phyloP scores from a whole-genome alignment of 2,329 filamentous ascomycete genomes.

The Akanthomyces muscarius region DNA sequence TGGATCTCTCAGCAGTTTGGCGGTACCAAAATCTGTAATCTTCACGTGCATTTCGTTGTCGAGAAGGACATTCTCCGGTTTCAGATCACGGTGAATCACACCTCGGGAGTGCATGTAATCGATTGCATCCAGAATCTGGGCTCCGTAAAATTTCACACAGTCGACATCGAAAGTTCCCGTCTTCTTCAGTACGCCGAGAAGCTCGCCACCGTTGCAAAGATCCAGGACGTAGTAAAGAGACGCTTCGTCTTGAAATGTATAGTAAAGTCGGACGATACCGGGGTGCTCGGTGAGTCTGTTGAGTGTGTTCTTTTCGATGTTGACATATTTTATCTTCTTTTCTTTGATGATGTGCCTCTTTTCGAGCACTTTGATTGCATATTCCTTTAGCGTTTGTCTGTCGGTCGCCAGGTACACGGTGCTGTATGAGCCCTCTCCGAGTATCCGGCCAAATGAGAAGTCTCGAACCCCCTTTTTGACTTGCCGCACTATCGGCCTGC shows the following conservation, averaged over 20 bases:
- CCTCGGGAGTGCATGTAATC: conserved; percentile 97
- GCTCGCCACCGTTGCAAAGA: conserved; percentile 84
- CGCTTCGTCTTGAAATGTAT: conserved; percentile 95
- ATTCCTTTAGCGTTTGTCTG: conserved; percentile 89
- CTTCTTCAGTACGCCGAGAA: conserved; percentile 89
- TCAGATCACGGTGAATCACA: conserved; percentile 93
- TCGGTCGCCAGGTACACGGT: conserved; percentile 92
- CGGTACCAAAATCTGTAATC: conserved; percentile 97
- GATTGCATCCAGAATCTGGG: conserved; percentile 92
- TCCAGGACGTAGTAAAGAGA: conserved; percentile 97
- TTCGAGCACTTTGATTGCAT: conserved; percentile 96
- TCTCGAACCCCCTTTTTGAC: conserved; percentile 97
- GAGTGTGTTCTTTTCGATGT: conserved; percentile 97
- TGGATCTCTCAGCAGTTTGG: conserved; percentile 68
- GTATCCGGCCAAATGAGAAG: conserved; percentile 84
- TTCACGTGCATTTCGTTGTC: conserved; percentile 98
- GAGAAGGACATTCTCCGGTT: conserved; percentile 93
- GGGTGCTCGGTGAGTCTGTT: conserved; percentile 96
- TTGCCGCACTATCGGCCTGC: conserved; percentile 73
- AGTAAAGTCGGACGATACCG: conserved; percentile 93
- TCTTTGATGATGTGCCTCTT: conserved; percentile 99
- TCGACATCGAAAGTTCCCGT: conserved; percentile 93
- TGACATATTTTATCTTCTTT: conserved; percentile 99
- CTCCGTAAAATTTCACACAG: conserved; percentile 89
- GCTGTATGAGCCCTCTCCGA: conserved; percentile 97